Percentiles rank a stretch among this genome's conserved stretches.
phyloP scores from a whole-genome alignment of 208 protist species.

The Naegleria fowleri region DNA sequence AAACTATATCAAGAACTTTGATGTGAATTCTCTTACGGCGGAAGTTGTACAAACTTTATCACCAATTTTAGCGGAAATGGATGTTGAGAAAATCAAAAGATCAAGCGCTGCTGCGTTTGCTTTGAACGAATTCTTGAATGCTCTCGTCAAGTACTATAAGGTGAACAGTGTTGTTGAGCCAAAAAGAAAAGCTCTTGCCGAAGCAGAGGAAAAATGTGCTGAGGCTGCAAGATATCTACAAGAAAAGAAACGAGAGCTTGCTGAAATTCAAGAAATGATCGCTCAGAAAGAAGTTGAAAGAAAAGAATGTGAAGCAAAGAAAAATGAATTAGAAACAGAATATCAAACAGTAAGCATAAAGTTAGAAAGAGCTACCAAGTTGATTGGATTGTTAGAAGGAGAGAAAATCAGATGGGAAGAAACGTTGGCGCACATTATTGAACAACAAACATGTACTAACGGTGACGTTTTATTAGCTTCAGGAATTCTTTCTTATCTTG shows the following conservation, averaged over 20 bases:
- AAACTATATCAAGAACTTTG: slow-evolving; percentile 42
- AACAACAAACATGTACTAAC: slow-evolving; percentile 70
- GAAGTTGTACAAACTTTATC: slow-evolving; percentile 40
- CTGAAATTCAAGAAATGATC: slow-evolving; percentile 70
- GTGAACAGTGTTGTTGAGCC: slow-evolving; percentile 45
- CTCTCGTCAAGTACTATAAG: slow-evolving; percentile 42
- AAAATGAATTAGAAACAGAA: slow-evolving; percentile 79
- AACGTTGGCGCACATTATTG: slow-evolving; percentile 65
- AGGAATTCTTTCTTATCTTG: slow-evolving; percentile 89
- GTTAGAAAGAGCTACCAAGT: slow-evolving; percentile 82
- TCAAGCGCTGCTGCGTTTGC: slow-evolving; percentile 37
- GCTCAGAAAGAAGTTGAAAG: slow-evolving; percentile 65
- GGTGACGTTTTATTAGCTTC: slow-evolving; percentile 88
- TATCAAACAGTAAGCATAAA: slow-evolving; percentile 84
- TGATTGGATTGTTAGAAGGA: slow-evolving; percentile 85
- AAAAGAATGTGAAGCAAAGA: slow-evolving; percentile 70
- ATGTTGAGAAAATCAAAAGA: slow-evolving; percentile 33
- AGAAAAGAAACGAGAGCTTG: slow-evolving; percentile 42
- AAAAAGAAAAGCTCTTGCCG: slow-evolving; percentile 33
- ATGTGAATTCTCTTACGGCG: slow-evolving; percentile 45
- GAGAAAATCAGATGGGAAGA: slow-evolving; percentile 83
- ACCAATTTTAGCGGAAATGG: slow-evolving; percentile 41
- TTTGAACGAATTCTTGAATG: slow-evolving; percentile 47
- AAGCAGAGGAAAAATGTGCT: slow-evolving; percentile 42
- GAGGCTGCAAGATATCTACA: slow-evolving; percentile 14